phyloP scores from a whole-genome alignment of 345 rosid genomes.

The Rhodamnia rubescens region DNA sequence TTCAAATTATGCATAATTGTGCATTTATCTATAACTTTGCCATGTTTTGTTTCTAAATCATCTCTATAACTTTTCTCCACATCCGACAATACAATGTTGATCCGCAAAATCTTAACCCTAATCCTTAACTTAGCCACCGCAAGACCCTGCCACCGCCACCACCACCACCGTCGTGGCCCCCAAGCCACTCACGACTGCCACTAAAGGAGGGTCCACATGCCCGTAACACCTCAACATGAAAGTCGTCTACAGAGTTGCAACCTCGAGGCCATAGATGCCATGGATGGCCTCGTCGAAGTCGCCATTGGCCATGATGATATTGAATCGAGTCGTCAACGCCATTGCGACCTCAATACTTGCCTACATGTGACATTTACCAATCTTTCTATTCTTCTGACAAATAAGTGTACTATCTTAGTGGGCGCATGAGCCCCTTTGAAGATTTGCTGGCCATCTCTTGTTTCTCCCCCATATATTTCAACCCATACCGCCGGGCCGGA shows the following conservation, averaged over 20 bases:
- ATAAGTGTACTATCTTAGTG: not conserved
- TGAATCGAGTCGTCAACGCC: not conserved
- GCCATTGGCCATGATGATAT: not conserved
- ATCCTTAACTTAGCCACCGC: not conserved
- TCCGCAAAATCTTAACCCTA: not conserved
- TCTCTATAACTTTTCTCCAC: too few species aligned
- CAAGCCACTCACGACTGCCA: not conserved
- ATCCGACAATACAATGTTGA: too few species aligned
- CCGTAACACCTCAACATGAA: not conserved
- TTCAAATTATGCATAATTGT: too few species aligned
- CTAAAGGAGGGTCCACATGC: not conserved
- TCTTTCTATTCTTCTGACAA: not conserved
- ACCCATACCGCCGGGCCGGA: not conserved
- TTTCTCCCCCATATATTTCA: not conserved
- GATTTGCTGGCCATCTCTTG: not conserved
- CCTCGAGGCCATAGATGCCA: not conserved
- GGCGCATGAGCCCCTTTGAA: not conserved
- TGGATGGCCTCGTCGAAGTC: not conserved
- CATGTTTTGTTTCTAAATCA: too few species aligned
- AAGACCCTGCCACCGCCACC: not conserved
- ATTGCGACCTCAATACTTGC: not conserved
- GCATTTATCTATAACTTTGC: too few species aligned
- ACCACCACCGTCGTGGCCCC: not conserved
- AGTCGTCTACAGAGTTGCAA: not conserved
- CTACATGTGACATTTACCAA: not conserved